Base-by-base conservation (phyloP, 352 stramenopile genomes). In the Globisporangium echinulatum region DNA sequence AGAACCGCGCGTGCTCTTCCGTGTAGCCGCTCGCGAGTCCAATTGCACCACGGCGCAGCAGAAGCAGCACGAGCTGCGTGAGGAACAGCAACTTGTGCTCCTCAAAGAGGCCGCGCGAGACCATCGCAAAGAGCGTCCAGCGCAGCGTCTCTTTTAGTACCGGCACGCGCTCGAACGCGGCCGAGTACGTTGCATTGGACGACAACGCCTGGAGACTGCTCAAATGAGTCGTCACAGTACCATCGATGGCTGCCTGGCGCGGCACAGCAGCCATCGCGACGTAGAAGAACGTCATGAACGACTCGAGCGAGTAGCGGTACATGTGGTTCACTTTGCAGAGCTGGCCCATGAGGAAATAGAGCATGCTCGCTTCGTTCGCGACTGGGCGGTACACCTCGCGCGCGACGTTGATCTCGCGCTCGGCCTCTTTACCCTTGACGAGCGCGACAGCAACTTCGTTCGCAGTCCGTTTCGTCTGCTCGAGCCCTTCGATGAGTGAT, bases 281-380 rank as follows among this genome's bases (percentile, higher is more conserved):
- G 51, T 87, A 94, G 63, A 94, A 95, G 49, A 94, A 95, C 6
- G 84, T 88, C 74, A 94, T 88, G 62, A 91, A 95, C 7, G 80
- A 88, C 58, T 97, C 91, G 38, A 98, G 82, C 19, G 87, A 97
- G 69, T 97, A 97, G 37, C 96, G 87, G 61, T 97, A 97, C 90
- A 97, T 97, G 74, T 95, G 87, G 62, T 95, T 93, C 7, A 97
- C 77, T 57, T 91, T 87, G 71, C 74, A 88, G 0, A 98, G 72
- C 57, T 96, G 78, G 10, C 88, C 68, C 71, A 98, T 89, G 52
- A 96, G 74, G 68, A 98, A 98, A 56, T 97, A 98, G 51, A 97
- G 71, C 80, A 97, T 91, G 19, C 84, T 90, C 6, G 86, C 90
- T 71, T 97, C 90, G 9, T 74, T 82, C 0, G 88, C 90, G 9